Conservation (phyloP, 768 basidiomycete species). For the Phanerodontia chrysosporium region DNA sequence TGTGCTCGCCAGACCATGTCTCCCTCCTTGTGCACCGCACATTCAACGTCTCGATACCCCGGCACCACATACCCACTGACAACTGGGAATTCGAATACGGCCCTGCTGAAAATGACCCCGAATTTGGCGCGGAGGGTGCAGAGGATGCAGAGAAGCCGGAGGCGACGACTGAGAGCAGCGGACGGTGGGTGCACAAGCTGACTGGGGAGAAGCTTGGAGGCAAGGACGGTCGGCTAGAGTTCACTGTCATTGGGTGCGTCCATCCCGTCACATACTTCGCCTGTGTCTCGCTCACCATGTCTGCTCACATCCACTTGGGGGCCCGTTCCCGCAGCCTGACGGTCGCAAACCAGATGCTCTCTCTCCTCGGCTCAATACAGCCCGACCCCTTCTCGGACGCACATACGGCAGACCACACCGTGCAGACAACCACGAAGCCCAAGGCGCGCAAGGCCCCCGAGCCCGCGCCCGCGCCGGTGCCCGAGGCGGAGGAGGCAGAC, state of each 20-base stretch:
- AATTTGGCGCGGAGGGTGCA: constrained; percentile 42
- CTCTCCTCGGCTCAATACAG: constrained; percentile 80
- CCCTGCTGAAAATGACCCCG: constrained; percentile 75
- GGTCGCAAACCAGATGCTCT: constrained; percentile 91
- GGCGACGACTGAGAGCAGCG: constrained; percentile 42
- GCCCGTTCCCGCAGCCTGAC: constrained; percentile 57
- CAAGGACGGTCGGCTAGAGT: constrained; percentile 60
- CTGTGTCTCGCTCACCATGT: neutral
- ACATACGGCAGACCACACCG: constrained; percentile 38
- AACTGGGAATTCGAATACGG: constrained; percentile 86
- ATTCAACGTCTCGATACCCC: constrained; percentile 94
- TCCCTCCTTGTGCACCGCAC: constrained; percentile 86
- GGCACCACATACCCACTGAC: constrained; percentile 80
- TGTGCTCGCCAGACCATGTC: constrained; percentile 90
- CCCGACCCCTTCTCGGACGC: constrained; percentile 66
- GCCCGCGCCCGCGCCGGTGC: constrained; percentile 1
- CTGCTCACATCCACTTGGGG: no score
- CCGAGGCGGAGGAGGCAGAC: constrained; percentile 22
- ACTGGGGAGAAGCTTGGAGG: constrained; percentile 73
- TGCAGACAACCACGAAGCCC: constrained; percentile 14
- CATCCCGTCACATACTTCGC: neutral
- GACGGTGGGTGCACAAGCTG: constrained; percentile 74
- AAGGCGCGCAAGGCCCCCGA: neutral
- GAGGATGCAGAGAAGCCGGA: constrained; percentile 15
- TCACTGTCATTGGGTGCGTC: constrained; percentile 84